Percentiles rank a stretch among this genome's conserved stretches.
These are phyloP conservation scores for Tylopilus rubrobrunneus DNA, from an alignment of 768 basidiomycete genomes.

Conservation along the genomic window DNA sequence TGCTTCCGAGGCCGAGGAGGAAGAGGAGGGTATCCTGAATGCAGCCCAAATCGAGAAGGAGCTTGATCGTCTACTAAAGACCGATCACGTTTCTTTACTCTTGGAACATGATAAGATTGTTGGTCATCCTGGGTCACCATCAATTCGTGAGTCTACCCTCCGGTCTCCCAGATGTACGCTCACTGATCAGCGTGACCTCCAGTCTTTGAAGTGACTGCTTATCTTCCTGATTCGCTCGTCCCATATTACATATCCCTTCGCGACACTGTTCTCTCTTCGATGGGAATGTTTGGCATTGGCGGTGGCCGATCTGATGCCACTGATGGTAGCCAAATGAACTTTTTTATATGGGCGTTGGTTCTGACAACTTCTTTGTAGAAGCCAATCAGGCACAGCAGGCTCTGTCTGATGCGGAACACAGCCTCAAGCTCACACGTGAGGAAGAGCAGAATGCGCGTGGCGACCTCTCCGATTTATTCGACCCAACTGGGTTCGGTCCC, in stretches of 20 bases:
- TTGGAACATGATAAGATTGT: constrained; percentile 74
- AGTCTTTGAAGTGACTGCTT: constrained; percentile 81
- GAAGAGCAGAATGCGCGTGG: constrained; percentile 52
- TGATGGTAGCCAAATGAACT: constrained; percentile 32
- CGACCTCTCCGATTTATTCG: constrained; percentile 65
- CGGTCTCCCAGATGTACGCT: not conserved
- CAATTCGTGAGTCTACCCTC: constrained; percentile 49
- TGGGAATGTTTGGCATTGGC: constrained; percentile 62
- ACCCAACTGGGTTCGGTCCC: constrained; percentile 61
- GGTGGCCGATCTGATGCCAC: constrained; percentile 35
- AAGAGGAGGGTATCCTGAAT: constrained; percentile 58
- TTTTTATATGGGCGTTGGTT: not conserved
- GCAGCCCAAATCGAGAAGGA: constrained; percentile 54
- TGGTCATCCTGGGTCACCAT: constrained; percentile 42
- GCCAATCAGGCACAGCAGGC: constrained; percentile 61
- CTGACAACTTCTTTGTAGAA: constrained; percentile 33
- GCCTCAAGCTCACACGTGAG: constrained; percentile 47
- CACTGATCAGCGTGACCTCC: not conserved
- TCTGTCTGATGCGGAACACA: constrained; percentile 58
- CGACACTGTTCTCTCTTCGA: constrained; percentile 54
- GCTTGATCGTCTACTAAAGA: constrained; percentile 51
- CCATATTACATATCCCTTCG: constrained; percentile 71
- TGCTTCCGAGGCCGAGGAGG: constrained; percentile 30
- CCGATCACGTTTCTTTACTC: constrained; percentile 72
- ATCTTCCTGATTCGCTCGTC: constrained; percentile 78